A percentile compares a stretch with the other conserved stretches of the same genome.
These are phyloP conservation scores for Aspergillus puulaauensis DNA, from an alignment of 2,329 filamentous ascomycete species.

Conservation along the genomic window DNA sequence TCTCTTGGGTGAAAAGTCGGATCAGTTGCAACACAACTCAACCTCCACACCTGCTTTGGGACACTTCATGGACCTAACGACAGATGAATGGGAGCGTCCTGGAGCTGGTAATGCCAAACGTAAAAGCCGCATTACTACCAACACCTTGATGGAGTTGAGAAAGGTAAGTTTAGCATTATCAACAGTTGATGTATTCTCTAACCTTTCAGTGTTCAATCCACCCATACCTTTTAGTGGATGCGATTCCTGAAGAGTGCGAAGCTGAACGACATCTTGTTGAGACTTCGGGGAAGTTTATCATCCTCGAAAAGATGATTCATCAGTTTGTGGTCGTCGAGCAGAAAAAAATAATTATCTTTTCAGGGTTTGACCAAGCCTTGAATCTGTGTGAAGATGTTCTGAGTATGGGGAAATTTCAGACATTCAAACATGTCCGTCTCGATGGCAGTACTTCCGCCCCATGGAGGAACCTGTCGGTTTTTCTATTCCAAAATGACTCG, in stretches of 20 bases:
- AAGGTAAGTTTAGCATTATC: constrained; percentile 33
- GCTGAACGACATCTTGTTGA: constrained; percentile 49
- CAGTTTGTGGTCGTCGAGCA: constrained; percentile 22
- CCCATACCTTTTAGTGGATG: constrained; percentile 52
- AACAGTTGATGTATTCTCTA: not conserved
- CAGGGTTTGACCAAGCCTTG: constrained; percentile 53
- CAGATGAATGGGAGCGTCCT: not conserved
- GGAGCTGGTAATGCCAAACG: not conserved
- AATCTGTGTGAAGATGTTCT: constrained; percentile 55
- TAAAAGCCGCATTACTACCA: constrained; percentile 38
- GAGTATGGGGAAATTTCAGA: constrained; percentile 41
- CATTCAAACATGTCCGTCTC: constrained; percentile 50
- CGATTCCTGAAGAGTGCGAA: constrained; percentile 43
- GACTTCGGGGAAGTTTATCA: constrained; percentile 57
- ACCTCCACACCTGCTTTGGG: not conserved
- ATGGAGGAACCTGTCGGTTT: constrained; percentile 52
- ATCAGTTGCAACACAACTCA: not conserved
- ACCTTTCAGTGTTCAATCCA: constrained; percentile 49
- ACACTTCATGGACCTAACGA: not conserved
- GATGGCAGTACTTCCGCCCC: constrained; percentile 53
- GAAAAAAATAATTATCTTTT: constrained; percentile 57
- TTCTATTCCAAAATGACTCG: constrained; percentile 52
- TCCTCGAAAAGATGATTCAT: constrained; percentile 47
- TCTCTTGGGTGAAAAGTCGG: not conserved
- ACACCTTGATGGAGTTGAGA: constrained; percentile 56